These are phyloP conservation scores for Jatropha multifida DNA, from an alignment of 441 rosid species.

Conservation along the genomic window DNA sequence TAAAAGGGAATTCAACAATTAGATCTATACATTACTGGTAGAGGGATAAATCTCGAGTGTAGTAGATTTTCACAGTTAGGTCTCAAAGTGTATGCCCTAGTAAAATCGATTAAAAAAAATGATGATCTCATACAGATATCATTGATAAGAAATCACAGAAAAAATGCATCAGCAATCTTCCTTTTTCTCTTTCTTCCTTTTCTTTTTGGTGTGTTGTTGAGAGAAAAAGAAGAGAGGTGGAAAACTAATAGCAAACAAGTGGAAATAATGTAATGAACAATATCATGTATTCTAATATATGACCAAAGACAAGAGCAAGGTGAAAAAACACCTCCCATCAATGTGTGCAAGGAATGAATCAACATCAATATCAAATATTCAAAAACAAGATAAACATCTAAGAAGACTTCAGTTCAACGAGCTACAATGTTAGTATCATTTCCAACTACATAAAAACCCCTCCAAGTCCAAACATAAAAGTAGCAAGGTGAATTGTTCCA, in stretches of 20 bases:
- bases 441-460: not conserved
- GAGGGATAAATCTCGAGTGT: not conserved
- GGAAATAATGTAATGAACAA: constrained; percentile 4
- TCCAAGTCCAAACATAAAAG: not conserved
- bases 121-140: not conserved
- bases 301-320: not conserved
- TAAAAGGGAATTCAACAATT: constrained; percentile 5
- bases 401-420: not conserved
- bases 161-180: not conserved
- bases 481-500: not conserved
- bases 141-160: not conserved
- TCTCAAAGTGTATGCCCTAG: not conserved
- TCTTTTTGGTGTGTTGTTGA: not conserved
- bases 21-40: not conserved
- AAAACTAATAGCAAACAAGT: not conserved
- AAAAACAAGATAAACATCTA: not conserved
- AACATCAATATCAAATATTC: not conserved
- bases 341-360: not conserved
- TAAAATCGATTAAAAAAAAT: not conserved
- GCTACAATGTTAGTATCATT: not conserved
- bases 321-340: not conserved
- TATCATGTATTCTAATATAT: not conserved
- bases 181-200: not conserved
- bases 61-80: not conserved
- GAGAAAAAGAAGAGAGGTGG: not conserved